Evolutionary conservation across 106 monocot genomes (phyloP).

Genomic region (Dioscorea dumetorum): DNA sequence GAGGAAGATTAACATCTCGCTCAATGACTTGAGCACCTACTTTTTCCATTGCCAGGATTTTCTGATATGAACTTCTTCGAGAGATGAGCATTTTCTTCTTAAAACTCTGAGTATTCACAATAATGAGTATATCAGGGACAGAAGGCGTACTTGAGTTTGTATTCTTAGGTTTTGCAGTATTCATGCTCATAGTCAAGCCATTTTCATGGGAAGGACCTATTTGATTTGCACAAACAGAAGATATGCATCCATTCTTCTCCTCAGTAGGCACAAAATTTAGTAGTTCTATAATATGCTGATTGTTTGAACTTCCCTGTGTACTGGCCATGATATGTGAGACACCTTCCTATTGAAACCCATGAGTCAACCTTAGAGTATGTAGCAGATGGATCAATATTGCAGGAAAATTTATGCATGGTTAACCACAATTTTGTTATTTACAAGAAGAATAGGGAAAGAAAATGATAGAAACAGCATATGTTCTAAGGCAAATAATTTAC

Average conservation of each 20-base stretch:
- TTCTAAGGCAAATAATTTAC: too few relatives aligned
- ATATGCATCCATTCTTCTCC: constrained; percentile 22
- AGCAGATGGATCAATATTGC: too few relatives aligned
- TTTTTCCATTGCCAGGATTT: constrained; percentile 77
- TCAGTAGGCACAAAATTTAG: constrained; percentile 46
- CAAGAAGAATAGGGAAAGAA: too few relatives aligned
- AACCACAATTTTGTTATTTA: too few relatives aligned
- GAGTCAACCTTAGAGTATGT: background rate
- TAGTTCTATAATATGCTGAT: constrained; percentile 21
- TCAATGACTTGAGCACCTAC: constrained; percentile 75
- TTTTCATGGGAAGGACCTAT: constrained; percentile 16
- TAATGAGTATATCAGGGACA: constrained; percentile 38
- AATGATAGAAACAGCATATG: too few relatives aligned
- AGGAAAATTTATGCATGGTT: too few relatives aligned
- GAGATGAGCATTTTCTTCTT: constrained; percentile 84
- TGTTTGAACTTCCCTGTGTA: constrained; percentile 18
- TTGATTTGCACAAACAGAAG: constrained; percentile 40
- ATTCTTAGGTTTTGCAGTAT: constrained; percentile 15
- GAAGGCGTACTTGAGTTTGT: constrained; percentile 13
- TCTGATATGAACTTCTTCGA: constrained; percentile 88
- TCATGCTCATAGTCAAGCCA: constrained; percentile 19
- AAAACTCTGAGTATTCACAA: constrained; percentile 71
- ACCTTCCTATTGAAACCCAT: constrained; percentile 24
- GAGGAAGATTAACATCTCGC: constrained; percentile 70
- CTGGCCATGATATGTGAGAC: constrained; percentile 9